Evolutionary conservation across 148 eudicot species (phyloP), one percentile per base, ranked within the genome.

Genomic region (Rhododendron ferrugineum): DNA sequence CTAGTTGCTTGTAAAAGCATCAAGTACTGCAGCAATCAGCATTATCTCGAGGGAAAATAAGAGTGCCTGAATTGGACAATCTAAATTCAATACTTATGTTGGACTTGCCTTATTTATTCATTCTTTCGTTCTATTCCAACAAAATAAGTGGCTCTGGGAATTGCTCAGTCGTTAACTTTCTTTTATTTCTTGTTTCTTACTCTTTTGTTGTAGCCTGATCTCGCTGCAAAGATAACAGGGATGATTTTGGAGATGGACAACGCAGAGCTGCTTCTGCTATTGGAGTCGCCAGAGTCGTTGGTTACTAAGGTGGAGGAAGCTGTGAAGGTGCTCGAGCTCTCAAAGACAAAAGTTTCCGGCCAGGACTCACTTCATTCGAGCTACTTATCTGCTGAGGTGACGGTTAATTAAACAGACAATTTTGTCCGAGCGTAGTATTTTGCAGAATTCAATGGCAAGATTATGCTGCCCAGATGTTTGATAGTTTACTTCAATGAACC

Each of bases 161-260:
- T 78, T 46, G 30, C 26, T 44, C 56, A 22, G 1, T n/a, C 28
- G 42, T 4, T 44, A 10, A 23, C 6, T 26, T 73, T 40, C 1
- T 40, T 44, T 26, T 42, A 0, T 77, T 14, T 46, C 22, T 1
- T 49, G 9, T 28, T 58, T 18, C n/a, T 6, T 22, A 58, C 26
- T 58, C 26, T 58, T 37, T 37, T 44, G 20, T 81, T 79, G 86
- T 87, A 95, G 96, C 95, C 98, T 75, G 94, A 95, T 82, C 91
- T 92, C 50, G 98, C 90, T 30, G 91, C 89, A 56, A 95, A 95
- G 89, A 89, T 95, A 14, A 95, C 98, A 0, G 98, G 98, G n/a
- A 95, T 93, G 98, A 89, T 95, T 68, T 85, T 95, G 87, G 98
- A 95, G 90, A 93, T 95, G 98, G 98, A 95, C 89, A 95, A 93